Base-by-base conservation (phyloP, 108 stramenopile genomes). In the Bacterosira constricta region DNA sequence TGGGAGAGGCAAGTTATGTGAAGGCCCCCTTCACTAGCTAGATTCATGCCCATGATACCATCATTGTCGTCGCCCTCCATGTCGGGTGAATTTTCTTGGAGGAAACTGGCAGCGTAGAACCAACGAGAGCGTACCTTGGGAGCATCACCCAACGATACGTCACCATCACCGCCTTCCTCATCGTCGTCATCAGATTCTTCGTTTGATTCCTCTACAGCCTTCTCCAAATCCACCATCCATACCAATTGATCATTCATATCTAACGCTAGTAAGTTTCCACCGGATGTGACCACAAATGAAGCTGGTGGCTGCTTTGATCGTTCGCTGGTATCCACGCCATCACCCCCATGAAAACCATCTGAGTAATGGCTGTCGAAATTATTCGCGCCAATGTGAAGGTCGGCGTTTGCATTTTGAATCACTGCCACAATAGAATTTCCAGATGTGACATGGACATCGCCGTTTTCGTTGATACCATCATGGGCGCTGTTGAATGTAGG, bases 191-290 rank as follows among this genome's bases (percentile, higher is more conserved):
- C 60, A 10, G 66, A 39, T 6, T 68, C 70, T 9, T 69, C 62
- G 31, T 62, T 67, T 26, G 80, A 76, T n/a, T 65, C 63, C 34
- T 31, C 36, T 9, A 64, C 75, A 13, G 77, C 80, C 47, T 76
- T 76, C 50, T 76, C 75, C 41, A 81, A 54, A 47, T 81, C 69
- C 21, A 81, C 75, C 11, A 49, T 63, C 75, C 80, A 81, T 11
- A 71, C 62, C 12, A 63, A 42, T 38, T 32, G 41, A 65, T 71
- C 80, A 13, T 54, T 27, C 4, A 27, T 42, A 55, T 79, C 73
- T 39, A 75, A 52, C 9, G 73, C 79, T 11, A 51, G 15, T 7
- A 79, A 17, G 0, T 76, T 37, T 36, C 75, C 75, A 7, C 29
- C 59, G 36, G 78, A 72, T 4, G 70, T 79, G 55, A 79, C 59